Evolutionary conservation across 2,329 filamentous ascomycete genomes (phyloP).

Genomic region (Coniochaeta hoffmannii): DNA sequence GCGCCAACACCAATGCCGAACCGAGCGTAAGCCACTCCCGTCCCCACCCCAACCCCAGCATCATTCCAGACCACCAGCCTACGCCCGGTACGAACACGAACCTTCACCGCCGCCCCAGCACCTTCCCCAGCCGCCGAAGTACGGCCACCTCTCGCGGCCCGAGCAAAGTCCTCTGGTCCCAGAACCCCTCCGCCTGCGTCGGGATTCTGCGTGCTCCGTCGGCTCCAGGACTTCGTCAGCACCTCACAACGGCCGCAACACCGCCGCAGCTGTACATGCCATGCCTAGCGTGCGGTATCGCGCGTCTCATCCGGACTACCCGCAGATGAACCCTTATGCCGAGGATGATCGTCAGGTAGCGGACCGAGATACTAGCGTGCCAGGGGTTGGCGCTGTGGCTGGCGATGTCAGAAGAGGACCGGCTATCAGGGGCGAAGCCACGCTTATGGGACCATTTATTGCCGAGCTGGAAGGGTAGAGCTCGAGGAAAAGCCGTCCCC

Average conservation of each 20-base stretch:
- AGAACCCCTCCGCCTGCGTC: slow-evolving; percentile 7
- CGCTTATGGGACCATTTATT: slow-evolving; percentile 9
- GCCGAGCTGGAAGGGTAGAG: slow-evolving; percentile 6
- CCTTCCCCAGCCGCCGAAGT: background rate
- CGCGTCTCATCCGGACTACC: slow-evolving; percentile 16
- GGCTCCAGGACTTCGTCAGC: background rate
- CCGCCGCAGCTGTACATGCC: background rate
- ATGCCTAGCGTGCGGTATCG: background rate
- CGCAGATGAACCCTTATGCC: slow-evolving; percentile 20
- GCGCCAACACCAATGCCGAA: background rate
- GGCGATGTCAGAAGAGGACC: background rate
- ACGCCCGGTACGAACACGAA: background rate
- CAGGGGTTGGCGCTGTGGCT: background rate
- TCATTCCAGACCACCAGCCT: background rate
- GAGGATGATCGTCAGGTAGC: slow-evolving; percentile 3
- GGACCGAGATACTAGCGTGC: background rate
- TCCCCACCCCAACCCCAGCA: background rate
- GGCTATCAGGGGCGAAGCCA: background rate
- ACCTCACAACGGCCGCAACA: background rate
- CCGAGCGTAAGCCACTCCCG: background rate
- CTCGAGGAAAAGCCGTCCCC: background rate
- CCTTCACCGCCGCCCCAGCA: background rate
- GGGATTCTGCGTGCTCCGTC: background rate
- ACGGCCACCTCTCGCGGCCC: background rate
- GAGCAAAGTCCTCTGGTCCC: slow-evolving; percentile 1